Evolutionary conservation across 148 eudicot genomes (phyloP).

Genomic region (Amaranthus hypochondriacus): DNA sequence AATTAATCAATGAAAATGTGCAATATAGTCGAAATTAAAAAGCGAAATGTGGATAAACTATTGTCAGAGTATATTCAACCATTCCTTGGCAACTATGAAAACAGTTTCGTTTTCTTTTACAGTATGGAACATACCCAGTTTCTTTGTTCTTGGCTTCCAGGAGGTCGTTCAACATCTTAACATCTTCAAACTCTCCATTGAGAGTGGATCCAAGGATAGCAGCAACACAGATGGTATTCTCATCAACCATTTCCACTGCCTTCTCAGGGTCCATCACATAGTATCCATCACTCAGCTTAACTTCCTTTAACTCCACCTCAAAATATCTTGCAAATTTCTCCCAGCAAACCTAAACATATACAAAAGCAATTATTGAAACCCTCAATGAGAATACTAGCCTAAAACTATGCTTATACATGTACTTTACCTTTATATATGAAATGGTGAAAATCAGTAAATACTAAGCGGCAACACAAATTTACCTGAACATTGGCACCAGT

Average conservation of each 20-base stretch:
- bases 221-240: conserved; percentile 68
- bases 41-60: not conserved
- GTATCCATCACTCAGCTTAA: conserved; percentile 58
- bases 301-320: conserved; percentile 72
- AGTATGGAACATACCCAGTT: conserved; percentile 43
- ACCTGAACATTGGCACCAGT: conserved; percentile 89
- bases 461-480: not conserved
- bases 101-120: not conserved
- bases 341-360: conserved; percentile 54
- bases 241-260: conserved; percentile 71
- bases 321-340: conserved; percentile 73
- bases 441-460: not conserved
- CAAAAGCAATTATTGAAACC: not conserved
- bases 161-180: conserved; percentile 54
- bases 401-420: too few species aligned
- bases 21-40: not conserved
- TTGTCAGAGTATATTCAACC: not conserved
- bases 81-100: not conserved
- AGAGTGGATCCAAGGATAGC: conserved; percentile 68
- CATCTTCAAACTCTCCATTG: conserved; percentile 72
- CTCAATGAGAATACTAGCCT: not conserved
- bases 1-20: not conserved
- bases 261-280: conserved; percentile 69
- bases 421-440: too few species aligned
- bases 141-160: conserved; percentile 52